phyloP scores from a whole-genome alignment of 2,329 filamentous ascomycete genomes.

The Ophiosphaerella korrae region DNA sequence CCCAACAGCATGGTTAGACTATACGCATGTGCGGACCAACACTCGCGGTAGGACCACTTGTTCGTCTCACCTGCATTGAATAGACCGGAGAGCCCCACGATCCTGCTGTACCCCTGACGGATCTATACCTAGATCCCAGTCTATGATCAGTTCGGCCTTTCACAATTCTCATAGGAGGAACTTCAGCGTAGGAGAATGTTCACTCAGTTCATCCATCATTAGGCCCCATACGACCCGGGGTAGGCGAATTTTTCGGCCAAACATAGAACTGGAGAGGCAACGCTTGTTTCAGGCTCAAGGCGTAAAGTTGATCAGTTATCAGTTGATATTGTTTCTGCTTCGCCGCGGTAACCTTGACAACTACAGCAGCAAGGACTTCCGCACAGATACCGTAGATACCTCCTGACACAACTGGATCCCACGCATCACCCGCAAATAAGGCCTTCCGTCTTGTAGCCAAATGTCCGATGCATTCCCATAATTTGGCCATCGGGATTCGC shows the following conservation, averaged over 20 bases:
- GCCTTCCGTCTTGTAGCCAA: not conserved
- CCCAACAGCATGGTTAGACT: slow-evolving; percentile 2
- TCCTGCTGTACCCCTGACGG: not conserved
- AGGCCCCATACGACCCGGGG: not conserved
- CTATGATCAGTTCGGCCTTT: not conserved
- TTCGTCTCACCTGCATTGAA: slow-evolving; percentile 1
- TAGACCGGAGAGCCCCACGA: not conserved
- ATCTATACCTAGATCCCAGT: not conserved
- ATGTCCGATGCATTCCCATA: not conserved
- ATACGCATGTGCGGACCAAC: not conserved
- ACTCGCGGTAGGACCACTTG: not conserved
- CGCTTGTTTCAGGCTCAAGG: too few relatives aligned
- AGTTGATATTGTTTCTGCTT: too few relatives aligned
- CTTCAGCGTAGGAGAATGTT: not conserved
- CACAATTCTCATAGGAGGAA: not conserved
- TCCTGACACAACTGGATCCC: not conserved
- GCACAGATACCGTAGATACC: too few relatives aligned
- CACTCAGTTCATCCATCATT: not conserved
- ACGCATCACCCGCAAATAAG: not conserved
- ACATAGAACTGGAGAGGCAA: too few relatives aligned
- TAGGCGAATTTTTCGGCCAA: too few relatives aligned
- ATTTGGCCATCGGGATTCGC: slow-evolving; percentile 1
- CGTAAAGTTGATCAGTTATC: too few relatives aligned
- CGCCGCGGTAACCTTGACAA: too few relatives aligned
- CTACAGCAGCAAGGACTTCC: too few relatives aligned